Conservation (phyloP, 2,329 filamentous ascomycete species). For the Calycina herbarum region DNA sequence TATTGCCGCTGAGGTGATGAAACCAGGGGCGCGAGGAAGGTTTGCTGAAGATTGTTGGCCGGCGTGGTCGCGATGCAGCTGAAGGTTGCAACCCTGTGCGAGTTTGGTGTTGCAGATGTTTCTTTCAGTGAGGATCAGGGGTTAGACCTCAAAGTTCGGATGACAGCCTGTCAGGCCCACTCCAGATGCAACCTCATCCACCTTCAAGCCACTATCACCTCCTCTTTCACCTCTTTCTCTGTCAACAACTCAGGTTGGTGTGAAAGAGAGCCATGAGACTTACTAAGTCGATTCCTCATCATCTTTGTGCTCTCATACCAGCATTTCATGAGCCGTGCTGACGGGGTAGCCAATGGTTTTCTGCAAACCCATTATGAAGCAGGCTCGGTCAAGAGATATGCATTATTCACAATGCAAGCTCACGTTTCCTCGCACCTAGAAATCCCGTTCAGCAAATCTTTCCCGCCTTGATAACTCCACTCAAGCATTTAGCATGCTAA, state of each 20-base stretch:
- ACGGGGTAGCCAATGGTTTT: background rate
- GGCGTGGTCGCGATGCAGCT: background rate
- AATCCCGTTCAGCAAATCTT: background rate
- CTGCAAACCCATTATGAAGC: too few relatives aligned
- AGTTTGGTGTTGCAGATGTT: slow-evolving; percentile 3
- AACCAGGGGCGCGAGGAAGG: background rate
- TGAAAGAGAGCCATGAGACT: background rate
- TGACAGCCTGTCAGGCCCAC: background rate
- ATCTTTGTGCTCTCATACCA: background rate
- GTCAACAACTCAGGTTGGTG: background rate
- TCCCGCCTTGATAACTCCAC: background rate
- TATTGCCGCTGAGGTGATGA: slow-evolving; percentile 1
- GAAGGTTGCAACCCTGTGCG: background rate
- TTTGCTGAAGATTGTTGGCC: background rate
- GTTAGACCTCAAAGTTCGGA: background rate
- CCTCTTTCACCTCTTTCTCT: background rate
- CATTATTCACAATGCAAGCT: background rate
- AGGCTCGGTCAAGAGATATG: background rate
- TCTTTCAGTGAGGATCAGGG: background rate
- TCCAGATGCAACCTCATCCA: background rate
- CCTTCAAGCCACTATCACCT: background rate
- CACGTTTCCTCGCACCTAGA: background rate
- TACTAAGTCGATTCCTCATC: background rate
- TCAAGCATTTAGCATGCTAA: background rate
- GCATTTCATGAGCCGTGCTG: background rate